Evolutionary conservation across 106 monocot species (phyloP).

Genomic region (Apostasia ramifera): DNA sequence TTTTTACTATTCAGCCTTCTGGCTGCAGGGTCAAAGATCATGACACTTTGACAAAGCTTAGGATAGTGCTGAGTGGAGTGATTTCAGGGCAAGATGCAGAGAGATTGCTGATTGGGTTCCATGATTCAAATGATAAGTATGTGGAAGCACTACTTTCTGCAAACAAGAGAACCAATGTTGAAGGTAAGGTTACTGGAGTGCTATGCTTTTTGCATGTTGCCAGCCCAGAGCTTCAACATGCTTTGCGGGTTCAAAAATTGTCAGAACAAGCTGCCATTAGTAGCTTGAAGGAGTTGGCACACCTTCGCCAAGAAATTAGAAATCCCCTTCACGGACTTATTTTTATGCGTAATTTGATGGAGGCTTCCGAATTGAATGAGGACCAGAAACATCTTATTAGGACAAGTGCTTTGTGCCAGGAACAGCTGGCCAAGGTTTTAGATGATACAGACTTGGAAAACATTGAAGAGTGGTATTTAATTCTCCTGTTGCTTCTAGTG

Average conservation of each 20-base stretch:
- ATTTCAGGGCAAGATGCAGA: constrained; percentile 55
- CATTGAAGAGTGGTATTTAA: constrained; percentile 75
- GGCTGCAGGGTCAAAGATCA: constrained; percentile 68
- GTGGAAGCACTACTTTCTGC: constrained; percentile 64
- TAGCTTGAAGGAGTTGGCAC: constrained; percentile 54
- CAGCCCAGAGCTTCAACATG: constrained; percentile 73
- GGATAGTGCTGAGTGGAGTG: constrained; percentile 58
- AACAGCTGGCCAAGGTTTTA: constrained; percentile 63
- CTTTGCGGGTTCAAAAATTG: constrained; percentile 55
- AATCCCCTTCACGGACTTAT: constrained; percentile 73
- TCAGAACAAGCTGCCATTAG: constrained; percentile 54
- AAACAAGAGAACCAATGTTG: constrained; percentile 54
- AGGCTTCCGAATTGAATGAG: constrained; percentile 41
- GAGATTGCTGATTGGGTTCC: constrained; percentile 70
- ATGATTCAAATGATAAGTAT: constrained; percentile 44
- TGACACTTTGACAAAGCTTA: constrained; percentile 56
- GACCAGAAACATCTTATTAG: constrained; percentile 60
- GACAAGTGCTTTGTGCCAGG: constrained; percentile 51
- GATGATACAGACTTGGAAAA: constrained; percentile 67
- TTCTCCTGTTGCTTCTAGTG: background rate
- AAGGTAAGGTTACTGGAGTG: constrained; percentile 65
- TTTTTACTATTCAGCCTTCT: constrained; percentile 47
- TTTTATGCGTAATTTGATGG: constrained; percentile 55
- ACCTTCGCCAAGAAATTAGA: constrained; percentile 56
- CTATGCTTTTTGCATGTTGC: constrained; percentile 80